Percentiles rank a stretch among this genome's conserved stretches.
These are phyloP conservation scores for Abrus pulchellus DNA, from an alignment of 306 rosid genomes.

Conservation along the genomic window DNA sequence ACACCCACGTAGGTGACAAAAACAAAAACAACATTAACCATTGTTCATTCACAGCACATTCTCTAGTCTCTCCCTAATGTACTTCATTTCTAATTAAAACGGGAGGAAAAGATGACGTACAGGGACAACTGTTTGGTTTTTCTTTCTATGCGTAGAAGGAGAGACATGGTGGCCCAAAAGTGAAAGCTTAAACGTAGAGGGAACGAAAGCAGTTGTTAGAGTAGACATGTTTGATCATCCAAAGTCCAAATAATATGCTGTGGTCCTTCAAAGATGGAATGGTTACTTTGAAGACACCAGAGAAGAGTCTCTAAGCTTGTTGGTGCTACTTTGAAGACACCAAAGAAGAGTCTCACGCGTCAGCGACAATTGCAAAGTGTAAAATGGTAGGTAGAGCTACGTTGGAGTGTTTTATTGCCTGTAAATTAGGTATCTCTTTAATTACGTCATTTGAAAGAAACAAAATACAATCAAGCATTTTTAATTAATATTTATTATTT, in stretches of 20 bases:
- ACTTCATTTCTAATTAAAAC: not conserved
- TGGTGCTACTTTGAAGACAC: too few species aligned
- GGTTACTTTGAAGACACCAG: too few species aligned
- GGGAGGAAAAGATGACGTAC: slow-evolving; percentile 33
- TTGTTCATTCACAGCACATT: not conserved
- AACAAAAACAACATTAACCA: not conserved
- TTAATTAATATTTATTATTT: too few species aligned
- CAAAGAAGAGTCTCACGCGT: too few species aligned
- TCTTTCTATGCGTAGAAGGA: slow-evolving; percentile 52
- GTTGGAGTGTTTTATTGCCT: too few species aligned
- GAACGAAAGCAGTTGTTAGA: slow-evolving; percentile 53
- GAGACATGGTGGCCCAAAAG: slow-evolving; percentile 39
- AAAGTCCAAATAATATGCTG: not conserved
- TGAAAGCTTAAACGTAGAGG: slow-evolving; percentile 50
- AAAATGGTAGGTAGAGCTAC: too few species aligned
- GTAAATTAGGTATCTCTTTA: too few species aligned
- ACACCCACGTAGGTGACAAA: not conserved
- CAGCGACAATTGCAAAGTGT: too few species aligned
- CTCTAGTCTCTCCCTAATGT: not conserved
- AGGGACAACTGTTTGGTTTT: slow-evolving; percentile 57
- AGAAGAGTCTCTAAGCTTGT: not conserved
- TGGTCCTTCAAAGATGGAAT: not conserved
- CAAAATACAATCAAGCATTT: too few species aligned
- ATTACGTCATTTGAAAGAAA: too few species aligned
- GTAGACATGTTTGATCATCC: slow-evolving; percentile 49